Base-by-base conservation (phyloP, 2,329 filamentous ascomycete species). In the Teratosphaeria gauchensis region DNA sequence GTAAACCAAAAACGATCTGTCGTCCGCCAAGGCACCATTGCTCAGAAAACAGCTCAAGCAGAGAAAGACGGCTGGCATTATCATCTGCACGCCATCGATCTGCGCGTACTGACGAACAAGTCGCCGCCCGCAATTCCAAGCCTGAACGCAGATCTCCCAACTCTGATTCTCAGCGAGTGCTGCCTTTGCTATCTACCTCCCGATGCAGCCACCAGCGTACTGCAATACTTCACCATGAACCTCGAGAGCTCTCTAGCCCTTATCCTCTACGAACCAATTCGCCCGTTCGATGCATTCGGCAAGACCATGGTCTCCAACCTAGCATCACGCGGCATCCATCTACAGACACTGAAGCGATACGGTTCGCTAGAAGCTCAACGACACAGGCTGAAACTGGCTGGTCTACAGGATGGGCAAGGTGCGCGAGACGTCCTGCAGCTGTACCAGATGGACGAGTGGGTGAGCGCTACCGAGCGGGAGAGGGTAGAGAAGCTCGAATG, bases 281-380 rank as follows among this genome's bases (percentile, higher is more conserved):
- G 84, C 2, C 89, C 92, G 0, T 77, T 88, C 62, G 92, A 96
- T 70, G 76, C 91, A 4, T 99, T 99, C 67, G 94, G 94, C 3
- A 83, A 84, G 64, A 92, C 91, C 63, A 99, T 99, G 94, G 84
- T 92, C 0, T 84, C 88, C 1, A 99, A 99, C 68, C 83, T 99
- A 0, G 88, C 88, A 0, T 82, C 88, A 2, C 82, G 94, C 19
- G 86, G 86, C 5, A 95, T 99, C 56, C 81, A 84, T 28, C 86
- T 99, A 76, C 91, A 92, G 38, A 96, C 92, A 0, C 74, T 99
- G 52, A 80, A 87, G 28, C 79, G 78, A 46, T 96, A 92, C 73
- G 83, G 82, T 28, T 82, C 85, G 11, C 78, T 90, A 0, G 73
- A 74, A 4, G 84, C 87, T 55, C 92, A 99, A 71, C 80, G 84